Percentiles rank a stretch among this genome's conserved stretches.
phyloP scores from a whole-genome alignment of 2,329 filamentous ascomycete genomes.

The Fusarium pseudoanthophilum region DNA sequence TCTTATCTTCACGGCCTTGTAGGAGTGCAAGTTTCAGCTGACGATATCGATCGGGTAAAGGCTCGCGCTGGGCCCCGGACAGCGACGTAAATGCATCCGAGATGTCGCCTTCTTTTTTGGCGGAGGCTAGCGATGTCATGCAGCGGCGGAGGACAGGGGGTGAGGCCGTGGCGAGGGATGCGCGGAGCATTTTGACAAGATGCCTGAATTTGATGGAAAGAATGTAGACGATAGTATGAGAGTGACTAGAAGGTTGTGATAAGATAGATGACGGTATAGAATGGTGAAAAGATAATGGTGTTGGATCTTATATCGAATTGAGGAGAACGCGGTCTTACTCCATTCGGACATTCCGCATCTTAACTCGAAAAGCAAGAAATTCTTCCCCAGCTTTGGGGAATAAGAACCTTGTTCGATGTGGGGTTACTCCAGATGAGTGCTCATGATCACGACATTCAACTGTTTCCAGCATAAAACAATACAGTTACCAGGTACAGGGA shows the following conservation, averaged over 20 bases:
- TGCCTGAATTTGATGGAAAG: accelerated
- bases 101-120: conserved; percentile 69
- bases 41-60: conserved; percentile 66
- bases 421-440: not conserved
- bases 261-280: not conserved
- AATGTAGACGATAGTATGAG: accelerated
- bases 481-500: not conserved
- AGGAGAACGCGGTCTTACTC: conserved; percentile 43
- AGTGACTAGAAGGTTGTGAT: not conserved
- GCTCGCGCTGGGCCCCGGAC: conserved; percentile 56
- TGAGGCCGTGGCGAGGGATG: conserved; percentile 26
- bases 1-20: conserved; percentile 57
- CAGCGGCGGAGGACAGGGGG: conserved; percentile 21
- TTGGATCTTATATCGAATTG: conserved; percentile 33
- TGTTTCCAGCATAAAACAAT: not conserved
- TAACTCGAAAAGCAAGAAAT: not conserved
- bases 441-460: not conserved
- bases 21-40: conserved; percentile 65
- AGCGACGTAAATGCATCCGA: conserved; percentile 71
- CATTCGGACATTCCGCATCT: conserved; percentile 46
- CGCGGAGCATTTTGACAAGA: conserved; percentile 35
- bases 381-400: conserved; percentile 14
- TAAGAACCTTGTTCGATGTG: not conserved
- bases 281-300: not conserved
- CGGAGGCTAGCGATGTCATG: conserved; percentile 24